These are phyloP conservation scores for Phialophora verrucosa DNA, from an alignment of 2,329 filamentous ascomycete species.

Conservation along the genomic window DNA sequence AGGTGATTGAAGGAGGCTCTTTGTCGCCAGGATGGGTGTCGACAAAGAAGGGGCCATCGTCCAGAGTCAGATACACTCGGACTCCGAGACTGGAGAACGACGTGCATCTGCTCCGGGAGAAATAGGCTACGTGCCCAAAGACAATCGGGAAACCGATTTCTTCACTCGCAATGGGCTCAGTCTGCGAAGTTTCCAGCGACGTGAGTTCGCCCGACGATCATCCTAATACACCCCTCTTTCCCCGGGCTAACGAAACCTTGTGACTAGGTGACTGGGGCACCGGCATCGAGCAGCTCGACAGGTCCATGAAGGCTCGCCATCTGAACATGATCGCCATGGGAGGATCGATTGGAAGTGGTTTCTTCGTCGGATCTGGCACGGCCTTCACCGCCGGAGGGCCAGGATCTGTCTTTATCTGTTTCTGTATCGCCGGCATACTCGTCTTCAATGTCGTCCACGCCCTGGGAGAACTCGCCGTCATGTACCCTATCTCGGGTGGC, in stretches of 20 bases:
- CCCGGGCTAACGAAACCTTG: too few relatives aligned
- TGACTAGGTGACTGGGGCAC: slow-evolving; percentile 23
- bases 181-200: slow-evolving; percentile 38
- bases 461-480: slow-evolving; percentile 86
- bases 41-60: slow-evolving; percentile 7
- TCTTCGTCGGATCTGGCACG: slow-evolving; percentile 82
- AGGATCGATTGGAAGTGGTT: slow-evolving; percentile 67
- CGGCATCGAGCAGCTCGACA: slow-evolving; percentile 28
- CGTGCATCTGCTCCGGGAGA: slow-evolving; percentile 6
- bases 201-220: slow-evolving; percentile 19
- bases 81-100: slow-evolving; percentile 16
- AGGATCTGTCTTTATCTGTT: slow-evolving; percentile 78
- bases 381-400: slow-evolving; percentile 73
- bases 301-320: slow-evolving; percentile 56
- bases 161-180: slow-evolving; percentile 41
- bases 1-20: slow-evolving; percentile 4
- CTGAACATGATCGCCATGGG: slow-evolving; percentile 69
- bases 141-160: slow-evolving; percentile 36
- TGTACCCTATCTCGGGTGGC: slow-evolving; percentile 88
- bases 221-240: slow-evolving; percentile 2
- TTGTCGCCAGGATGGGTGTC: slow-evolving; percentile 7
- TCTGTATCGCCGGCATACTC: slow-evolving; percentile 80
- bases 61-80: slow-evolving; percentile 7
- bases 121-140: slow-evolving; percentile 22
- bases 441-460: slow-evolving; percentile 90